Conservation (phyloP, 1,284 basidiomycete species). For the Ceratobasidium sp. region DNA sequence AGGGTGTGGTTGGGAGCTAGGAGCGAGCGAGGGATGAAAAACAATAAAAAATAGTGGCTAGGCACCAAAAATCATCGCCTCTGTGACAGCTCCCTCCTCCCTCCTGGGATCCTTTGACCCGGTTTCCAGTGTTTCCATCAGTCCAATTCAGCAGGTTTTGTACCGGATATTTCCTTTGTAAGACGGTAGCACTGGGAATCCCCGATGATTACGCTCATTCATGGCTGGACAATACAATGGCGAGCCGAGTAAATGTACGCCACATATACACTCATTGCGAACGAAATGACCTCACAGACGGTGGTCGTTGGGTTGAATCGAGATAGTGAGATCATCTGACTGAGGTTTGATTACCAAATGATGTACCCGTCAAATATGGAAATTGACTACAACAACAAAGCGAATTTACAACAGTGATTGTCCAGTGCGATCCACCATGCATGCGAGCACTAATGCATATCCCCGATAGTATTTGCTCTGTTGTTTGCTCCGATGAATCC, state of each 20-base stretch:
- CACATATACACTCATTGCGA: neutral
- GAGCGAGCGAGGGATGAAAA: conserved; percentile 1
- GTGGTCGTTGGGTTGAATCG: neutral
- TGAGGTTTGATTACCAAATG: neutral
- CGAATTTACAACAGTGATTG: no score
- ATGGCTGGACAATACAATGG: no score
- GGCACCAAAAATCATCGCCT: conserved; percentile 31
- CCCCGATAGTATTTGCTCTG: no score
- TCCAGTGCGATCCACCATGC: no score
- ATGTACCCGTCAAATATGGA: neutral
- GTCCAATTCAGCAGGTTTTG: conserved; percentile 17
- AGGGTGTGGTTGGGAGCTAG: conserved; percentile 1
- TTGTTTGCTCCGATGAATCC: neutral
- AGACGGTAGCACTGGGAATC: neutral
- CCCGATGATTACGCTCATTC: neutral
- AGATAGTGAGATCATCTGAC: neutral
- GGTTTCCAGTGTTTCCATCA: conserved; percentile 14
- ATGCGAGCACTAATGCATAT: no score
- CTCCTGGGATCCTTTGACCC: conserved; percentile 38
- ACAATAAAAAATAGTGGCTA: conserved; percentile 29
- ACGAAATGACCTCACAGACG: neutral
- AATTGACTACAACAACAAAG: no score
- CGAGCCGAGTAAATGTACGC: no score
- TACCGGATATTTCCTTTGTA: conserved; percentile 27
- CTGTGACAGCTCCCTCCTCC: neutral